Base-by-base conservation (phyloP, 129 eudicot genomes). In the Oenanthe sinensis region DNA sequence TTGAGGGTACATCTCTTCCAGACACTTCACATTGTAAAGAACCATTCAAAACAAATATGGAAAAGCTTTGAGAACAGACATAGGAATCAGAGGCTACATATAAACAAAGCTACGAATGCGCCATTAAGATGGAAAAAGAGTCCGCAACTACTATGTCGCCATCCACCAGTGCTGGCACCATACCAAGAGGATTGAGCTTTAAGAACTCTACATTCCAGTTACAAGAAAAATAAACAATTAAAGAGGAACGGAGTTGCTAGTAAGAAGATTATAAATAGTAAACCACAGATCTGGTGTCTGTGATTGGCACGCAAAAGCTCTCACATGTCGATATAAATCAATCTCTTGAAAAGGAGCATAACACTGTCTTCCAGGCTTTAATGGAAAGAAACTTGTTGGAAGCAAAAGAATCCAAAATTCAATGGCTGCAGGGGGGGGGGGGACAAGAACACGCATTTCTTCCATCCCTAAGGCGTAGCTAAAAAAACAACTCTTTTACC, bases 1-100 rank as follows among this genome's bases (percentile, higher is more conserved):
- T 77, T 86, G 85, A 72, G 89, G 92, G 76, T 81, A 86, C 82
- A 82, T 88, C 78, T 88, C 92, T 75, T 88, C 92, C 76, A 88
- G 54, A 88, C 86, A 84, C 92, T 88, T 78, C 77, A 74, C 40
- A 48, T 78, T 17, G 78, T 1, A 44, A 81, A 75, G 3, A 26
- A 28, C 36, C 46, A 49, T 43, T 24, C 16, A 36, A 6, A 60
- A 60, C 33, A 60, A 60, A 33, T 2, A 36, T 17, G 30, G 67
- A 75, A 20, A 19, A 75, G 30, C 15, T 50, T 24, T 15, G 54
- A 16, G 2, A 42, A 74, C 20, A 20, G 24, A 22, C n/a, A 46
- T 24, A 26, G 4, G 30, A 22, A 73, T 44, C 55, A 45, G 6
- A 45, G 36, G 42, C 36, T 79, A 55, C n/a, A 69, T 8, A 15